Base-by-base conservation (phyloP, 2,329 filamentous ascomycete genomes). In the Phyllosticta capitalensis region DNA sequence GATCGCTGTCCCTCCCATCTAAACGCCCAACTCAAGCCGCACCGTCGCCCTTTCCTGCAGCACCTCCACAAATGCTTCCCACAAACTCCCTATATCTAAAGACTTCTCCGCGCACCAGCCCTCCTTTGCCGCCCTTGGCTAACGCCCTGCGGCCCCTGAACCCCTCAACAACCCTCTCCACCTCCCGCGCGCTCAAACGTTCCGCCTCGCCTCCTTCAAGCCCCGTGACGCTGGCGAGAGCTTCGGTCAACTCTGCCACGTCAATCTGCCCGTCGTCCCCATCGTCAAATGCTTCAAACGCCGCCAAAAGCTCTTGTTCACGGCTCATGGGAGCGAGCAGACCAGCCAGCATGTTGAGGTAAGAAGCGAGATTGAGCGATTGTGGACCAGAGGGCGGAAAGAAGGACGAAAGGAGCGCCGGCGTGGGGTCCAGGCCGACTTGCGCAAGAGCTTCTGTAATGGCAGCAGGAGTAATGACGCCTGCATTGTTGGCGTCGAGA, bases 71-170 rank as follows among this genome's bases (percentile, higher is more conserved):
- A 7, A 57, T 51, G 26, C 68, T 75, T 0, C 74, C 82, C 63
- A 97, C 90, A 75, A 97, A 97, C 61, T 99, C 94, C 63, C 90
- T 85, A 71, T 97, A 99, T 68, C 86, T 84, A 74, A 99, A 97
- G 0, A 97, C 91, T 62, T 97, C 92, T 0, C 89, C 90, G 63
- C 88, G 81, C 68, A 62, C 83, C 74, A 63, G 78, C 70, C 67
- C 67, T 0, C 72, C 71, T 62, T 74, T 73, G 5, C 74, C 66
- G 5, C 70, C 80, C 66, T 87, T 89, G 53, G 85, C 88, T 73
- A 97, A 95, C 0, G 89, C 90, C 62, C 90, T 82, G 60, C 90
- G 81, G 0, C 90, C 89, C 3, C 88, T 89, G 73, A 96, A 99
- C 0, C 90, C 92, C 60, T 82, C 84, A 65, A 97, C 82, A n/a